These are phyloP conservation scores for Tetrastigma voinierianum DNA, from an alignment of 164 flowering plant genomes.

Conservation along the genomic window DNA sequence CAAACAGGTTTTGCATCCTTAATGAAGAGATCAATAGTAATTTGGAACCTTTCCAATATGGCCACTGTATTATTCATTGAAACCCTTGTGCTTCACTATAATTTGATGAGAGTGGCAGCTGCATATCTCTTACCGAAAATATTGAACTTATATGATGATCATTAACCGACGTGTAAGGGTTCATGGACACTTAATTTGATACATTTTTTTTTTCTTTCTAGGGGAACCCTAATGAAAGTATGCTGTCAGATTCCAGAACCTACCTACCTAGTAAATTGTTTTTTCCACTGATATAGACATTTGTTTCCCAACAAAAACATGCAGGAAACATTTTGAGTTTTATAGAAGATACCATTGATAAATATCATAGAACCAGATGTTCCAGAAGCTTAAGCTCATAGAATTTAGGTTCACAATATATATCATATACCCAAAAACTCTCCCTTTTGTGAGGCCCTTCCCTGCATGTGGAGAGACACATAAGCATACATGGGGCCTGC, in stretches of 20 bases:
- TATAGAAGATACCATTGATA: background rate
- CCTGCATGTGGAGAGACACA: too few relatives aligned
- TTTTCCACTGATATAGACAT: background rate
- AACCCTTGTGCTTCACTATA: background rate
- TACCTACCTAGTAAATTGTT: background rate
- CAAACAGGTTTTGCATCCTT: too few relatives aligned
- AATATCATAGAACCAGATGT: too few relatives aligned
- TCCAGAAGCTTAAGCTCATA: too few relatives aligned
- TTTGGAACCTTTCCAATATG: background rate
- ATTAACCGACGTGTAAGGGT: background rate
- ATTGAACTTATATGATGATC: background rate
- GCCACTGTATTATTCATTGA: background rate
- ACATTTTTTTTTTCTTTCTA: background rate
- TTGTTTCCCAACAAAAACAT: background rate
- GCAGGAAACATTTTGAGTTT: background rate
- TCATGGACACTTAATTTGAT: background rate
- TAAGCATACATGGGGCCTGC: too few relatives aligned
- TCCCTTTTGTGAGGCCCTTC: too few relatives aligned
- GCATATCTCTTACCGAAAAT: background rate
- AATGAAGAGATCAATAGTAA: too few relatives aligned
- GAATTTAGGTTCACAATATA: too few relatives aligned
- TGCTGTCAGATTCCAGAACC: background rate
- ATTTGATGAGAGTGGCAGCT: background rate
- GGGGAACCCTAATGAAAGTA: background rate
- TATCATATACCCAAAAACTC: too few relatives aligned